Evolutionary conservation across 1,139 yeast species (phyloP).

Genomic region (Sugiyamaella sp.): DNA sequence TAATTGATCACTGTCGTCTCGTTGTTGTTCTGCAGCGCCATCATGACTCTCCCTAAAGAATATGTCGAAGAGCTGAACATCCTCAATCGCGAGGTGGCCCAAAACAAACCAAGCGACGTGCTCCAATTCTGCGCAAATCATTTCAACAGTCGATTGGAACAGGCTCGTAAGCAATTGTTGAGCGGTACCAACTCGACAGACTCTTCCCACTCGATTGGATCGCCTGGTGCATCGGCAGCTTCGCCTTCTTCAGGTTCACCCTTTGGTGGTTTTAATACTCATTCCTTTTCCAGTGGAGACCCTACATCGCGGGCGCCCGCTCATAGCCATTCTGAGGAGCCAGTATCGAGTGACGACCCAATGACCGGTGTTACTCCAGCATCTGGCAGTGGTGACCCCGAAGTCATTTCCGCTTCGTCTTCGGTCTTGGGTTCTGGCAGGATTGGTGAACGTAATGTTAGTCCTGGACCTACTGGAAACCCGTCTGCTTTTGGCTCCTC

Average conservation of each 20-base stretch:
- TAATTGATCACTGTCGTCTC: too few relatives aligned
- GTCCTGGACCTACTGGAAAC: background rate
- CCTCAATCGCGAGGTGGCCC: constrained; percentile 62
- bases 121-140: constrained; percentile 76
- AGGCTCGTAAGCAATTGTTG: constrained; percentile 6
- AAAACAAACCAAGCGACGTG: constrained; percentile 67
- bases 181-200: background rate
- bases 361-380: constrained; percentile 11
- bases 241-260: constrained; percentile 13
- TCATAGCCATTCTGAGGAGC: constrained; percentile 5
- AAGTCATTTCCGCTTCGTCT: constrained; percentile 5
- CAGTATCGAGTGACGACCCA: constrained; percentile 10
- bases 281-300: constrained; percentile 25
- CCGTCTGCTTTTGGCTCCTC: background rate
- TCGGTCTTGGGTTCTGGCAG: constrained; percentile 13
- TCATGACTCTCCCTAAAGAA: constrained; percentile 45
- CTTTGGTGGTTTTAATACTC: constrained; percentile 25
- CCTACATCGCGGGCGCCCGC: constrained; percentile 21
- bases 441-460: background rate
- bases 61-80: constrained; percentile 60
- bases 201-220: background rate
- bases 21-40: background rate
- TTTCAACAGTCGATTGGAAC: constrained; percentile 56
- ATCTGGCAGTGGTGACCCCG: background rate
- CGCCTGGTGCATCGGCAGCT: constrained; percentile 4